Evolutionary conservation across 208 protist species (phyloP).

Genomic region (Acanthamoeba sp.): DNA sequence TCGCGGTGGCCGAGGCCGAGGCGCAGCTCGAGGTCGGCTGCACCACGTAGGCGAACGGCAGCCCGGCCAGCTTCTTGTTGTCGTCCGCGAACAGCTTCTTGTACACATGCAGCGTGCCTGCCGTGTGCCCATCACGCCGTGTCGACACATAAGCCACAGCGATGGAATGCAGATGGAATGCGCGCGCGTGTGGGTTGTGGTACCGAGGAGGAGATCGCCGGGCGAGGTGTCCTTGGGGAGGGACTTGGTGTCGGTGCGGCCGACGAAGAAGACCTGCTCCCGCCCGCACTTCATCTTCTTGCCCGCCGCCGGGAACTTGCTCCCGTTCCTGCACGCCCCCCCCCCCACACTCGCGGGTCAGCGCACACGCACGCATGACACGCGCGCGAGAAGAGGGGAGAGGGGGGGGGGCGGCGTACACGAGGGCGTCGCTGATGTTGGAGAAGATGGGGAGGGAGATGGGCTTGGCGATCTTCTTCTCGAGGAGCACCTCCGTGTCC

Average conservation of each 20-base stretch:
- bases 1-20: not conserved
- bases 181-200: not conserved
- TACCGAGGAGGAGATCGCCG: conserved; percentile 59
- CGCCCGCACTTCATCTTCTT: conserved; percentile 8
- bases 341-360: too few species aligned
- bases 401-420: not conserved
- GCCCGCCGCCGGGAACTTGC: conserved; percentile 61
- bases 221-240: conserved; percentile 50
- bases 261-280: conserved; percentile 45
- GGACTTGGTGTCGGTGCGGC: not conserved
- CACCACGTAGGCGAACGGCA: conserved; percentile 65
- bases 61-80: conserved; percentile 37
- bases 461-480: conserved; percentile 42
- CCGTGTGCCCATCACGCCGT: not conserved
- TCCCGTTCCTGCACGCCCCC: not conserved
- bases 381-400: not conserved
- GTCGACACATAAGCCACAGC: not conserved
- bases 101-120: conserved; percentile 67
- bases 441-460: not conserved
- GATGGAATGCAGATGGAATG: not conserved
- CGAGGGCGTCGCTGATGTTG: conserved; percentile 22
- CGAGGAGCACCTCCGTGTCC: conserved; percentile 11
- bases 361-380: not conserved
- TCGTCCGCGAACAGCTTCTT: conserved; percentile 48
- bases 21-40: conserved; percentile 6